Percentiles rank a stretch among this genome's conserved stretches.
Evolutionary conservation across 768 basidiomycete genomes (phyloP).

Genomic region (Lactifluus subvellereus): DNA sequence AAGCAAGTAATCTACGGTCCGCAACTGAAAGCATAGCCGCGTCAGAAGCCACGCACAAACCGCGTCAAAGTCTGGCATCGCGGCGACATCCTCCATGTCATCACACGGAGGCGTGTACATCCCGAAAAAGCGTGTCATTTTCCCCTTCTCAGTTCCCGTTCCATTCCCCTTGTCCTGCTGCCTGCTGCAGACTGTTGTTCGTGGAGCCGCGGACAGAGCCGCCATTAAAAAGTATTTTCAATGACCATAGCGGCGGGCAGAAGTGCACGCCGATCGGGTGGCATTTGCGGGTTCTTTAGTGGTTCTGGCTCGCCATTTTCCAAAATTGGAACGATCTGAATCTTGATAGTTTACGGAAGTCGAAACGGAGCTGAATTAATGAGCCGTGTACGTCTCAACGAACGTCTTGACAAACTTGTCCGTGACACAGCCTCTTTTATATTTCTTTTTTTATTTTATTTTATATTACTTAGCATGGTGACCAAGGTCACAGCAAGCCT

Average conservation of each 20-base stretch:
- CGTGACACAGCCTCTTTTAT: conserved; percentile 3
- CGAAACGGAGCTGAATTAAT: conserved; percentile 15
- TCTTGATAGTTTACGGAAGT: conserved; percentile 5
- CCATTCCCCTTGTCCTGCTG: conserved; percentile 5
- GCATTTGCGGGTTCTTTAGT: background rate
- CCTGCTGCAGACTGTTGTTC: conserved; percentile 10
- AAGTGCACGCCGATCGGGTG: conserved; percentile 15
- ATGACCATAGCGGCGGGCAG: conserved; percentile 12
- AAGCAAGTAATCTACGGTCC: conserved; percentile 3
- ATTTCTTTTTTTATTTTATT: background rate
- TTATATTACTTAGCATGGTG: background rate
- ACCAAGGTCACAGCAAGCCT: conserved; percentile 3
- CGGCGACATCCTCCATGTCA: conserved; percentile 1
- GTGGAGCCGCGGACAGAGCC: conserved; percentile 16
- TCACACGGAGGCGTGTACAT: conserved; percentile 3
- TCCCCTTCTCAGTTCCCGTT: conserved; percentile 7
- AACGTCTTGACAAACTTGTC: background rate
- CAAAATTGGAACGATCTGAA: background rate
- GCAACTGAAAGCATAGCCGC: background rate
- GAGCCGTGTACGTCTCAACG: background rate
- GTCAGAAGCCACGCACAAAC: conserved; percentile 8
- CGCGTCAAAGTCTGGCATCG: background rate
- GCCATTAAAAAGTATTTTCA: conserved; percentile 11
- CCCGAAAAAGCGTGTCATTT: conserved; percentile 8
- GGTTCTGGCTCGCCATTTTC: conserved; percentile 9